Evolutionary conservation across 257 asterid genomes (phyloP).

Genomic region (Knoxia roxburghii): DNA sequence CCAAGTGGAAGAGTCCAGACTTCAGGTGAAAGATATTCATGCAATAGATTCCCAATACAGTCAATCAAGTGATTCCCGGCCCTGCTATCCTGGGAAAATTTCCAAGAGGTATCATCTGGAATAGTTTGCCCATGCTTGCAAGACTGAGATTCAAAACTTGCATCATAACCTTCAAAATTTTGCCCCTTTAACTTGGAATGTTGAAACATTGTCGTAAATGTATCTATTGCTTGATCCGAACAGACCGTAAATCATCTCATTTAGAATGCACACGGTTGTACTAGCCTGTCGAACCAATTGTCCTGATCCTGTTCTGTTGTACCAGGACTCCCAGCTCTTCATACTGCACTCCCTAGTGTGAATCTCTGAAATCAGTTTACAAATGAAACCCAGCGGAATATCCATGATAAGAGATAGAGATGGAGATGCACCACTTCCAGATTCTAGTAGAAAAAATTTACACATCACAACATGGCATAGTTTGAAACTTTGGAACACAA

Average conservation of each 20-base stretch:
- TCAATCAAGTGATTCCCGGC: constrained; percentile 55
- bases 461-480: constrained; percentile 16
- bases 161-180: constrained; percentile 22
- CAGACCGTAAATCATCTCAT: constrained; percentile 82
- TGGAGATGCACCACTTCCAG: constrained; percentile 54
- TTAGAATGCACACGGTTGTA: constrained; percentile 77
- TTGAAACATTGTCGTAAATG: constrained; percentile 40
- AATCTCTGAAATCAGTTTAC: constrained; percentile 57
- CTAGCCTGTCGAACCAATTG: constrained; percentile 84
- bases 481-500: constrained; percentile 8
- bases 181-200: constrained; percentile 23
- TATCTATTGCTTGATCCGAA: constrained; percentile 55
- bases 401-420: constrained; percentile 56
- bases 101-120: constrained; percentile 37
- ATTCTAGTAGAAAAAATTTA: constrained; percentile 38
- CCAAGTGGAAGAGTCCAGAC: constrained; percentile 86
- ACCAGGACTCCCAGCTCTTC: constrained; percentile 91
- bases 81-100: constrained; percentile 26
- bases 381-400: constrained; percentile 73
- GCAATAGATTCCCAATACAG: constrained; percentile 72
- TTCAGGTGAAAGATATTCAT: constrained; percentile 91
- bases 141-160: constrained; percentile 20
- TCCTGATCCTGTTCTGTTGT: constrained; percentile 66
- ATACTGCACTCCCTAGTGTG: constrained; percentile 53
- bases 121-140: constrained; percentile 23